Evolutionary conservation across 1,284 basidiomycete genomes (phyloP).

Genomic region (Exobasidium rhododendri): DNA sequence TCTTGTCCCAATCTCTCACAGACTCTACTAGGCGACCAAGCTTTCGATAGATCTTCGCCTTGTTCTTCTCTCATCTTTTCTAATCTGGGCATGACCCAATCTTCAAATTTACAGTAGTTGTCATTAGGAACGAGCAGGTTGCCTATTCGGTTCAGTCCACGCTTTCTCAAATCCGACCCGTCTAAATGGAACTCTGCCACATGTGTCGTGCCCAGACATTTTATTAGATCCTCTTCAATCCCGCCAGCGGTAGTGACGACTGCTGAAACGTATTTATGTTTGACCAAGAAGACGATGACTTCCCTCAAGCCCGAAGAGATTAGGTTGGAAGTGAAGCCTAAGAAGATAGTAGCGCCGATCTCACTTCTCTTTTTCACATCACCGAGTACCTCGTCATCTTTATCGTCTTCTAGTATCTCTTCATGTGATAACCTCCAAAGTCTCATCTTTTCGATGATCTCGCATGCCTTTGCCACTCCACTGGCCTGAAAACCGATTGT

Average conservation of each 20-base stretch:
- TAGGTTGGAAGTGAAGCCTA: slow-evolving; percentile 97
- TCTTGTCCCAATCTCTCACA: slow-evolving; percentile 89
- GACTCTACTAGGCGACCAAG: slow-evolving; percentile 90
- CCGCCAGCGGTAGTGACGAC: slow-evolving; percentile 97
- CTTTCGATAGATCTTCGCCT: slow-evolving; percentile 61
- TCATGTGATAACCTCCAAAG: slow-evolving; percentile 39
- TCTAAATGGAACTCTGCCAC: slow-evolving; percentile 82
- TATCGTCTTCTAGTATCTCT: slow-evolving; percentile 24
- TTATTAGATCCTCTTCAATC: slow-evolving; percentile 98
- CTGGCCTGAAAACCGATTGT: slow-evolving; percentile 94
- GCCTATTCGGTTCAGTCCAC: slow-evolving; percentile 94
- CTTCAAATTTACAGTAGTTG: slow-evolving; percentile 99
- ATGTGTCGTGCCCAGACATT: slow-evolving; percentile 93
- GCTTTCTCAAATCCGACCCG: slow-evolving; percentile 78
- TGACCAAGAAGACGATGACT: slow-evolving; percentile 85
- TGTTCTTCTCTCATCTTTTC: slow-evolving; percentile 90
- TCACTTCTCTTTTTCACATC: slow-evolving; percentile 65
- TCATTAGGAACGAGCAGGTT: slow-evolving; percentile 97
- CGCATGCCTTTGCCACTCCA: slow-evolving; percentile 80
- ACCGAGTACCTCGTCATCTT: slow-evolving; percentile 30
- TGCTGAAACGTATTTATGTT: slow-evolving; percentile 83
- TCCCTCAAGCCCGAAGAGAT: slow-evolving; percentile 96
- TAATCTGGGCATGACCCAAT: slow-evolving; percentile 94
- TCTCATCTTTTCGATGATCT: slow-evolving; percentile 80
- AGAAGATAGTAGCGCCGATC: slow-evolving; percentile 80